Evolutionary conservation across 345 rosid genomes (phyloP).

Genomic region (Lepidium sativum): DNA sequence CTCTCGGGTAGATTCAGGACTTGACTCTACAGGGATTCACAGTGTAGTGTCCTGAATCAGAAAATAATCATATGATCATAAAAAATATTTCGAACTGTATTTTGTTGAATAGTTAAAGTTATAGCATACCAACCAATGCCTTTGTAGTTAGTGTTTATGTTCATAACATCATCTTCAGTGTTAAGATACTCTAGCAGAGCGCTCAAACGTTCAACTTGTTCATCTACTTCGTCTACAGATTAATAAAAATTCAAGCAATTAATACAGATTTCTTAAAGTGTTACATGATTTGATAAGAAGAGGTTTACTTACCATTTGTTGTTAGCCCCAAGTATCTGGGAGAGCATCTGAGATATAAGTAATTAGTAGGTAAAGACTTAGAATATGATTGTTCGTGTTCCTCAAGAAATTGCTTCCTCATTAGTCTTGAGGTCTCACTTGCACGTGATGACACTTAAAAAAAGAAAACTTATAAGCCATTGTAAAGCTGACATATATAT

Average conservation of each 20-base stretch:
- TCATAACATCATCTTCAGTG: conserved; percentile 38
- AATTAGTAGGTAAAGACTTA: conserved; percentile 28
- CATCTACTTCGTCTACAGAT: conserved; percentile 27
- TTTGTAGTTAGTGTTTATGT: conserved; percentile 31
- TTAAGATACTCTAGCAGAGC: conserved; percentile 52
- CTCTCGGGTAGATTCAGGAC: conserved; percentile 74
- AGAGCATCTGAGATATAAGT: conserved; percentile 44
- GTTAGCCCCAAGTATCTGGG: conserved; percentile 37
- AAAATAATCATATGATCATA: background rate
- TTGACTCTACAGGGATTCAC: conserved; percentile 33
- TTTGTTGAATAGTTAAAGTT: background rate
- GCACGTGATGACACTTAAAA: conserved; percentile 33
- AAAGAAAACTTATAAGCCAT: background rate
- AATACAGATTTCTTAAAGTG: background rate
- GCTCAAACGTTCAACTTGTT: conserved; percentile 41
- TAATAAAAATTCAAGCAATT: background rate
- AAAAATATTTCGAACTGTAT: background rate
- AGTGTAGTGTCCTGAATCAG: background rate
- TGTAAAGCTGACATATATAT: background rate
- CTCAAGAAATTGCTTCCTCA: conserved; percentile 24
- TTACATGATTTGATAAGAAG: background rate
- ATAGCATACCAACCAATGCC: conserved; percentile 55
- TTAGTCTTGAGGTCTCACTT: conserved; percentile 37
- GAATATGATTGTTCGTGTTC: conserved; percentile 29
- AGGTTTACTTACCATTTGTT: conserved; percentile 36